phyloP scores from a whole-genome alignment of 371 early-diverging fungal genomes.

The Entomophthora muscae region DNA sequence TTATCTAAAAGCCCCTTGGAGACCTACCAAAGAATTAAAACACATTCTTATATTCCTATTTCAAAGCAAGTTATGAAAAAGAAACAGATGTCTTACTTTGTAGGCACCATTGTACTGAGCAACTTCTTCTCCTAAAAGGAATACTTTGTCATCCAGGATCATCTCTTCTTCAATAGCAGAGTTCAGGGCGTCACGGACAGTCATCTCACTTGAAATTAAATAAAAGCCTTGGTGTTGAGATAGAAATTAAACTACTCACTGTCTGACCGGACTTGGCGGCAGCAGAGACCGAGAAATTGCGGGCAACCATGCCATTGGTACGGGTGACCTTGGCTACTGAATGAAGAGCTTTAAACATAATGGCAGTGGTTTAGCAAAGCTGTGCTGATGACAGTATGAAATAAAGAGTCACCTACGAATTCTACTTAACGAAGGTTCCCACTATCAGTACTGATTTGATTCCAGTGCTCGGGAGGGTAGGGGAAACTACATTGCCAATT shows the following conservation, averaged over 20 bases:
- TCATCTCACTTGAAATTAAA: slow-evolving; percentile 41
- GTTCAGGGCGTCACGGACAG: slow-evolving; percentile 97
- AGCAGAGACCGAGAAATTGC: neutral
- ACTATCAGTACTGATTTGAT: too few species aligned
- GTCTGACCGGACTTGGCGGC: neutral
- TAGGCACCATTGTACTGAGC: slow-evolving; percentile 98
- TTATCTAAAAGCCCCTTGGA: slow-evolving; percentile 96
- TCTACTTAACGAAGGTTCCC: too few species aligned
- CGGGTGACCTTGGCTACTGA: neutral
- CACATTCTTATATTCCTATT: too few species aligned
- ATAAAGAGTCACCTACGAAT: too few species aligned
- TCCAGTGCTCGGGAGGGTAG: too few species aligned
- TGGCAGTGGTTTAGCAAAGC: too few species aligned
- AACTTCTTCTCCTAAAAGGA: slow-evolving; percentile 96
- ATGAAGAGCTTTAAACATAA: neutral
- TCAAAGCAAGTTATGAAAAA: neutral
- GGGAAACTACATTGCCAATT: too few species aligned
- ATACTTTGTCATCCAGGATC: slow-evolving; percentile 77
- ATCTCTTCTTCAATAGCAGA: slow-evolving; percentile 97
- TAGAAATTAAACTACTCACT: neutral
- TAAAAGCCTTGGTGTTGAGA: neutral
- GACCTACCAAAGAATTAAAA: slow-evolving; percentile 34
- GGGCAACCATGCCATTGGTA: neutral
- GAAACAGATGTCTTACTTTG: slow-evolving; percentile 44
- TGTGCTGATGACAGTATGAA: too few species aligned